Conservation (phyloP, 352 stramenopile species). For the Lagenidium giganteum region DNA sequence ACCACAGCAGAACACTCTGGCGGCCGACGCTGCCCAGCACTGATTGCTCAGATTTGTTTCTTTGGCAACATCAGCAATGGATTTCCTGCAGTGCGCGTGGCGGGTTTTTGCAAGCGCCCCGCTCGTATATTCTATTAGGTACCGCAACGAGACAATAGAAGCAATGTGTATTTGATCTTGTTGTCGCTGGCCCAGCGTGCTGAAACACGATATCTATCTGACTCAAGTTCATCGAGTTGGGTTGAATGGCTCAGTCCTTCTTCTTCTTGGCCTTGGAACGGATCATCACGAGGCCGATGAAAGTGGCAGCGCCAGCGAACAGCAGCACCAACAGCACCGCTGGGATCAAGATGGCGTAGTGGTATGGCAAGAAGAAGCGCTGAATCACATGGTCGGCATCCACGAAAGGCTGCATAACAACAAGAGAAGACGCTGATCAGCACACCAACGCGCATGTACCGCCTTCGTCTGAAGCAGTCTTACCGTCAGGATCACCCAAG, state of each 20-base stretch:
- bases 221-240: too few relatives aligned
- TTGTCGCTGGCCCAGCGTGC: too few relatives aligned
- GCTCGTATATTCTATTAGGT: too few relatives aligned
- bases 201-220: too few relatives aligned
- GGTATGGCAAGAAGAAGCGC: conserved; percentile 82
- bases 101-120: too few relatives aligned
- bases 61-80: background rate
- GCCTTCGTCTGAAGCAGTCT: too few relatives aligned
- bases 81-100: background rate
- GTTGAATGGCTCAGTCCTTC: conserved; percentile 3
- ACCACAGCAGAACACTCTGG: conserved; percentile 60
- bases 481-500: conserved; percentile 89
- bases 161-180: too few relatives aligned
- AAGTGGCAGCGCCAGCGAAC: conserved; percentile 77
- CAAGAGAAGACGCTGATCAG: too few relatives aligned
- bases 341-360: conserved; percentile 87
- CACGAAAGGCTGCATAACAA: conserved; percentile 80
- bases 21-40: conserved; percentile 45
- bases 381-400: conserved; percentile 74
- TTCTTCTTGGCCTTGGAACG: conserved; percentile 81
- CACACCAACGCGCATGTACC: too few relatives aligned
- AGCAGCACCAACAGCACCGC: conserved; percentile 81
- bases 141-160: too few relatives aligned
- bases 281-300: conserved; percentile 89
- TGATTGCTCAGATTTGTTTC: background rate